Conservation (phyloP, 2,329 filamentous ascomycete species). For the Aspergillus piperis region DNA sequence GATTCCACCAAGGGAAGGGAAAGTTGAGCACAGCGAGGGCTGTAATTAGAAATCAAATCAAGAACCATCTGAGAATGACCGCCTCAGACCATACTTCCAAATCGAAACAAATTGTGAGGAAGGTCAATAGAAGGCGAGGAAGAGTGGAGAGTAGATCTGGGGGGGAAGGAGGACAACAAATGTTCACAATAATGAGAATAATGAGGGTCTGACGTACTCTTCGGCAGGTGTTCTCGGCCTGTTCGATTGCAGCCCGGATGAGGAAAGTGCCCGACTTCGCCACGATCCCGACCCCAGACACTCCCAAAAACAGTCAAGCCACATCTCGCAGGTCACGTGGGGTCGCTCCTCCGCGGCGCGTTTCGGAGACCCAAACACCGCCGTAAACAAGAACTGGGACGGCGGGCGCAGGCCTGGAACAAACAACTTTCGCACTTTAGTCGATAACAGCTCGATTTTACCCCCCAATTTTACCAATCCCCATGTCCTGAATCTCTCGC, state of each 20-base stretch:
- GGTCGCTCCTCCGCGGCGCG: conserved; percentile 21
- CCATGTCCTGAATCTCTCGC: conserved; percentile 13
- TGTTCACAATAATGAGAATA: conserved; percentile 1
- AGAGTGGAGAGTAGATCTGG: not conserved
- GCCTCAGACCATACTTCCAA: conserved; percentile 28
- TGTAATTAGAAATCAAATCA: conserved; percentile 20
- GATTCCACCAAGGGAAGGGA: conserved; percentile 21
- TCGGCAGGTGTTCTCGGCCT: conserved; percentile 21
- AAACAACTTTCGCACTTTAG: not conserved
- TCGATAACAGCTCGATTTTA: not conserved
- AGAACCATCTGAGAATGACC: conserved; percentile 15
- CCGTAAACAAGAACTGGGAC: conserved; percentile 22
- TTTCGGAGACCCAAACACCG: conserved; percentile 25
- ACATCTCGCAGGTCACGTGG: conserved; percentile 17
- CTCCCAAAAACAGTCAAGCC: not conserved
- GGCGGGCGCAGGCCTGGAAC: not conserved
- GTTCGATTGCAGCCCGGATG: conserved; percentile 4
- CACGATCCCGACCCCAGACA: not conserved
- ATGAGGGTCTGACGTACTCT: conserved; percentile 25
- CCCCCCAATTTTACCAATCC: not conserved
- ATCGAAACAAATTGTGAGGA: not conserved
- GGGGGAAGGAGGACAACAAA: conserved; percentile 1
- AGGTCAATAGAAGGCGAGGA: not conserved
- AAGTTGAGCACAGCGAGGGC: conserved; percentile 30
- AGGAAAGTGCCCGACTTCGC: conserved; percentile 5